phyloP scores from a whole-genome alignment of 306 rosid genomes.

The Bauhinia variegata region DNA sequence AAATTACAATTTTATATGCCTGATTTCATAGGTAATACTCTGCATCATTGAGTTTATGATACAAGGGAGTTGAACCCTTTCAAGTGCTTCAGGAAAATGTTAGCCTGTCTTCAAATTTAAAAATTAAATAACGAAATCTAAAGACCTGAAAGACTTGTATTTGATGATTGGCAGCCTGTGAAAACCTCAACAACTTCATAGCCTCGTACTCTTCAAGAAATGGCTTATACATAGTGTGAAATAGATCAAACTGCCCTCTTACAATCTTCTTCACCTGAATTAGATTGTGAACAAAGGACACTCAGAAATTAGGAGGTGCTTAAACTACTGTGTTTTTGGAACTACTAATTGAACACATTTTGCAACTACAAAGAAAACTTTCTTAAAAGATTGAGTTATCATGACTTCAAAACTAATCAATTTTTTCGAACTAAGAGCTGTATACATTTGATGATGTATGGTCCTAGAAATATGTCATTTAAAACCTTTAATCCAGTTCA shows the following conservation, averaged over 20 bases:
- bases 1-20: conserved; percentile 18
- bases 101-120: not conserved
- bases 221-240: conserved; percentile 75
- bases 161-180: conserved; percentile 44
- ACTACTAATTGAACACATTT: not conserved
- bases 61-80: conserved; percentile 16
- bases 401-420: not conserved
- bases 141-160: conserved; percentile 73
- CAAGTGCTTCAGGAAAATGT: not conserved
- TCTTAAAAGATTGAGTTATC: not conserved
- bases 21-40: not conserved
- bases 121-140: not conserved
- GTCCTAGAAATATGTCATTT: no score
- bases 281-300: conserved; percentile 36
- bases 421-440: no score
- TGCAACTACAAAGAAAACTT: not conserved
- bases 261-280: conserved; percentile 85
- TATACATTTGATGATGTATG: no score
- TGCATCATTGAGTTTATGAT: conserved; percentile 9
- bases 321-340: not conserved
- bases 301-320: conserved; percentile 7
- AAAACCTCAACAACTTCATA: conserved; percentile 62
- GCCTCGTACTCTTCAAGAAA: conserved; percentile 73
- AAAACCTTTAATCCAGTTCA: no score
- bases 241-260: conserved; percentile 69